A percentile compares a stretch with the other conserved stretches of the same genome.
phyloP scores from a whole-genome alignment of 164 flowering plant species.

The Magnolia officinalis region DNA sequence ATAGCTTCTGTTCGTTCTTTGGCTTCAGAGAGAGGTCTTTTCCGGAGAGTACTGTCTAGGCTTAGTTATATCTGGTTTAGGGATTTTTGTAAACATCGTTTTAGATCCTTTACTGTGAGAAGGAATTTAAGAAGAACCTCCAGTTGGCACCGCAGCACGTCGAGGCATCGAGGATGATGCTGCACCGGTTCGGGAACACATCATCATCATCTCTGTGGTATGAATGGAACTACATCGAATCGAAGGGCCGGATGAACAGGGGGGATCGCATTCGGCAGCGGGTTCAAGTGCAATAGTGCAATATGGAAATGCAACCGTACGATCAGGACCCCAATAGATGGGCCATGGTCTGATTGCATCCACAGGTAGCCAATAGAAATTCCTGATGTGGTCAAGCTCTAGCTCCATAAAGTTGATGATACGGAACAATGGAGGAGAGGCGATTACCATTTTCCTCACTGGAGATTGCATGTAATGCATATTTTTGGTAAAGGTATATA shows the following conservation, averaged over 20 bases:
- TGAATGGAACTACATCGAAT: conserved; percentile 29
- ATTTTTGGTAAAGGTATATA: too few relatives aligned
- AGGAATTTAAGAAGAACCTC: conserved; percentile 11
- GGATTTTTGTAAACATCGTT: background rate
- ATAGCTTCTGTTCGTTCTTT: background rate
- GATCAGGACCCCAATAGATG: background rate
- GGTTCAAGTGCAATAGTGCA: conserved; percentile 37
- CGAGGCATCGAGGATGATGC: conserved; percentile 41
- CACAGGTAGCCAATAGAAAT: conserved; percentile 11
- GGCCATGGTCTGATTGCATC: conserved; percentile 24
- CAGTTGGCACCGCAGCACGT: conserved; percentile 22
- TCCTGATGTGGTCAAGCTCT: conserved; percentile 14
- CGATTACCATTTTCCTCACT: too few relatives aligned
- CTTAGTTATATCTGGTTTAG: background rate
- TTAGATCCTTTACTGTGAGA: too few relatives aligned
- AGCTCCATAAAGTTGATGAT: background rate
- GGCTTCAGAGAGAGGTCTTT: background rate
- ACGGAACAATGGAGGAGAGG: too few relatives aligned
- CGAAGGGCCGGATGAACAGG: conserved; percentile 31
- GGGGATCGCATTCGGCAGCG: conserved; percentile 32
- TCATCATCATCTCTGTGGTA: conserved; percentile 41
- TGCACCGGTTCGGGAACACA: conserved; percentile 37
- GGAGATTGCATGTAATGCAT: too few relatives aligned
- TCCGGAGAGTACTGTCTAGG: background rate
- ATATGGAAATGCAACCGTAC: conserved; percentile 24